These are phyloP conservation scores for Mortierella sp. DNA, from an alignment of 371 early-diverging fungal genomes.

Conservation along the genomic window DNA sequence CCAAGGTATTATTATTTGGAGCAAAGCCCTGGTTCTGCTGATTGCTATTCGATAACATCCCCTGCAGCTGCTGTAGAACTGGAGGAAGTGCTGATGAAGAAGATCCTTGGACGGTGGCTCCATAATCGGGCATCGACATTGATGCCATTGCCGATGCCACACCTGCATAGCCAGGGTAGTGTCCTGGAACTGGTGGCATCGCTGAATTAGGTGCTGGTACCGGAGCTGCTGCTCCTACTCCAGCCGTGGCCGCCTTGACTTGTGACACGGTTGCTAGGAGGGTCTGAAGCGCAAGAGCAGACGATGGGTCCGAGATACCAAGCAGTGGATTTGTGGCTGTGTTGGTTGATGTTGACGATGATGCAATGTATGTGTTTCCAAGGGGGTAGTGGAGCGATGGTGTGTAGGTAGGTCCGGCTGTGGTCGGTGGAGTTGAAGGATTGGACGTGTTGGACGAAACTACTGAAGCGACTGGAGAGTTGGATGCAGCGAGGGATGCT, in stretches of 20 bases:
- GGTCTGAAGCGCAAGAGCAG: slow-evolving; percentile 48
- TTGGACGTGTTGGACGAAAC: slow-evolving; percentile 7
- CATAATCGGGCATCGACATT: slow-evolving; percentile 4
- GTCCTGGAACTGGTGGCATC: background rate
- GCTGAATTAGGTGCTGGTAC: background rate
- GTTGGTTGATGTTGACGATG: background rate
- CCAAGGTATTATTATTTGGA: slow-evolving; percentile 55
- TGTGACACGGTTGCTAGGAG: slow-evolving; percentile 44
- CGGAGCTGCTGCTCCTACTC: background rate
- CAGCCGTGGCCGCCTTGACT: slow-evolving; percentile 42
- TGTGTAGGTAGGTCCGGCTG: background rate
- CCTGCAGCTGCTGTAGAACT: slow-evolving; percentile 34
- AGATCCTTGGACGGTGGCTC: background rate
- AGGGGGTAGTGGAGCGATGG: background rate
- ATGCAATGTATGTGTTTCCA: background rate
- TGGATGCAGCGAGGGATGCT: slow-evolving; percentile 30
- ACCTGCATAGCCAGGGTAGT: background rate
- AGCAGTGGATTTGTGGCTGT: slow-evolving; percentile 21
- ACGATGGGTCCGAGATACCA: slow-evolving; percentile 48
- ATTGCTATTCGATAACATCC: slow-evolving; percentile 50
- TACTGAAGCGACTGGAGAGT: slow-evolving; percentile 9
- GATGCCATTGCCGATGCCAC: background rate
- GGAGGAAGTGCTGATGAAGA: background rate
- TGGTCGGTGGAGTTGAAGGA: background rate
- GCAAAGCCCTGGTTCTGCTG: slow-evolving; percentile 34